Percentiles rank a stretch among this genome's conserved stretches.
phyloP scores from a whole-genome alignment of 352 stramenopile genomes.

The Peronosclerospora sorghi region DNA sequence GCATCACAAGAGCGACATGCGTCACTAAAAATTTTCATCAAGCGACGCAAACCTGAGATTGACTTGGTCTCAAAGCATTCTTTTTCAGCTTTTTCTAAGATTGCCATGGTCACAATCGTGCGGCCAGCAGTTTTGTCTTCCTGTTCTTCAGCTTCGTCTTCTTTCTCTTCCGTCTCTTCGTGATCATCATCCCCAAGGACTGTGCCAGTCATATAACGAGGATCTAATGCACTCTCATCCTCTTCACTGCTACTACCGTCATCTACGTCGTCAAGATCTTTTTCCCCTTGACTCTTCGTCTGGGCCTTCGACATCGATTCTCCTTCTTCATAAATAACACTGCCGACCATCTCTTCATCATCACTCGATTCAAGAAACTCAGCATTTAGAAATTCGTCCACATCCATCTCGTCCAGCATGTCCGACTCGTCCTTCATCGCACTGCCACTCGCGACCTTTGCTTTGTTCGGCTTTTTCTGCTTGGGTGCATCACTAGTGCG shows the following conservation, averaged over 20 bases:
- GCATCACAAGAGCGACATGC: constrained; percentile 89
- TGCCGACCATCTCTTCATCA: constrained; percentile 12
- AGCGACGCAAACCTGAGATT: constrained; percentile 79
- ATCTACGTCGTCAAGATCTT: constrained; percentile 32
- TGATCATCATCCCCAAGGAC: constrained; percentile 22
- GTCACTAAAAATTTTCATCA: constrained; percentile 92
- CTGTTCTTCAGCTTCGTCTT: constrained; percentile 7
- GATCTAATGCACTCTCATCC: constrained; percentile 68
- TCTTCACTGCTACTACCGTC: constrained; percentile 70
- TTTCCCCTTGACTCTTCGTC: constrained; percentile 17
- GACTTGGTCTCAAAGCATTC: constrained; percentile 84
- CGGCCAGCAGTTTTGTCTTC: constrained; percentile 27
- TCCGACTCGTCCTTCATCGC: constrained; percentile 51
- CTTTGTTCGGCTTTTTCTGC: constrained; percentile 36
- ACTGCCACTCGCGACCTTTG: constrained; percentile 5
- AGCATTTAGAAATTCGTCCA: constrained; percentile 78
- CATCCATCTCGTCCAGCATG: constrained; percentile 84
- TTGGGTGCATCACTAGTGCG: constrained; percentile 48
- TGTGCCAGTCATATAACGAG: constrained; percentile 53
- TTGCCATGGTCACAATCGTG: constrained; percentile 65
- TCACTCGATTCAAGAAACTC: constrained; percentile 74
- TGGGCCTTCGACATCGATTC: constrained; percentile 2
- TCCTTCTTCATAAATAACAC: constrained; percentile 18
- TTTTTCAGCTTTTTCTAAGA: constrained; percentile 75
- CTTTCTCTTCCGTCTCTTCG: constrained; percentile 22